phyloP scores from a whole-genome alignment of 345 rosid genomes.

The Lagerstroemia speciosa region DNA sequence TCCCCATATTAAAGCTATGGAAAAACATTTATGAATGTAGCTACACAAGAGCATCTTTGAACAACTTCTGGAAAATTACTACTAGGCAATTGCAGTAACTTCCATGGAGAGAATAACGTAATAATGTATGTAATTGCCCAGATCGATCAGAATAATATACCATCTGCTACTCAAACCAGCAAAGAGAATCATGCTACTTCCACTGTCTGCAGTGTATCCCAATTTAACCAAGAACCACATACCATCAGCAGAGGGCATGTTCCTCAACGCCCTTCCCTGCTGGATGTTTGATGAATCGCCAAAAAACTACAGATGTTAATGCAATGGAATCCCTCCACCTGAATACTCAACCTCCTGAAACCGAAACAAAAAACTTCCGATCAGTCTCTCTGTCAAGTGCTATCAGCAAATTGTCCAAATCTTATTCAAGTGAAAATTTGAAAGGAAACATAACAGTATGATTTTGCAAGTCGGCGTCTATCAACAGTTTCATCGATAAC shows the following conservation, averaged over 20 bases:
- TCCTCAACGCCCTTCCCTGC: background rate
- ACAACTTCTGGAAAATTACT: background rate
- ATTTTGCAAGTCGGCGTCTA: background rate
- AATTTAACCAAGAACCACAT: background rate
- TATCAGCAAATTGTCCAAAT: background rate
- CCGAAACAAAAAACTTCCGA: background rate
- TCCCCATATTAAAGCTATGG: too few species aligned
- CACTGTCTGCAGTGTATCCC: background rate
- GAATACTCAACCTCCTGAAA: slow-evolving; percentile 93
- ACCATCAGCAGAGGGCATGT: background rate
- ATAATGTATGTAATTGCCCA: background rate
- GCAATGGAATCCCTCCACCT: slow-evolving; percentile 64
- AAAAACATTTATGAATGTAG: background rate
- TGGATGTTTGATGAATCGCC: background rate
- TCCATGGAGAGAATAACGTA: background rate
- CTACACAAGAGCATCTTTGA: background rate
- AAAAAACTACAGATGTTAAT: slow-evolving; percentile 11
- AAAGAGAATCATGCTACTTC: background rate
- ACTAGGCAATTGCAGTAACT: background rate
- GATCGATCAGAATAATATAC: background rate
- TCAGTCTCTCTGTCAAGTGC: background rate
- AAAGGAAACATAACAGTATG: background rate
- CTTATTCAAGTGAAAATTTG: background rate
- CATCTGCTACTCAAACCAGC: background rate
- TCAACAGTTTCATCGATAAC: background rate